A percentile compares a stretch with the other conserved stretches of the same genome.
Evolutionary conservation across 768 basidiomycete genomes (phyloP).

Genomic region (Dentipellis sp.): DNA sequence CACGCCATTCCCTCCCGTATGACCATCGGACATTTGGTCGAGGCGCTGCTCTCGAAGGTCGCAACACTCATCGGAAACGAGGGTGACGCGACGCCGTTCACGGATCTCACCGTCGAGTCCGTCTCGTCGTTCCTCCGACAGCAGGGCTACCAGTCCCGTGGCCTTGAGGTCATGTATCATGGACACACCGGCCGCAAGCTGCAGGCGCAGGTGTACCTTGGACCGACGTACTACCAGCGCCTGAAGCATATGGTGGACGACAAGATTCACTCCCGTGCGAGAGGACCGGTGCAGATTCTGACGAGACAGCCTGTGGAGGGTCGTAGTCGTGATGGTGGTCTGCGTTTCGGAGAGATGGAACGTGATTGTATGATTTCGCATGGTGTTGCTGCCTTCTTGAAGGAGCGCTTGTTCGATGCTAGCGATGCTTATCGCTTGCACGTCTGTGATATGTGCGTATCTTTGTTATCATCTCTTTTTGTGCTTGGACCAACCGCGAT

Average conservation of each 20-base stretch:
- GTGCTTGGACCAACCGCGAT: constrained; percentile 9
- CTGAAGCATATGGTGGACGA: constrained; percentile 99
- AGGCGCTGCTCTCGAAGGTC: constrained; percentile 93
- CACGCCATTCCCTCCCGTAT: constrained; percentile 99
- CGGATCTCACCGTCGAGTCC: constrained; percentile 93
- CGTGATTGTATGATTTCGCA: constrained; percentile 99
- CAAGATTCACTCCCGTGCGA: constrained; percentile 96
- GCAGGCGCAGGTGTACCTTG: constrained; percentile 96
- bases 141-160: constrained; percentile 94
- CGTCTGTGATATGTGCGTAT: constrained; percentile 88
- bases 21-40: constrained; percentile 99
- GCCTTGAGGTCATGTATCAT: constrained; percentile 97
- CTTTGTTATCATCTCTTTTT: not conserved
- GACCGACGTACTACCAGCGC: constrained; percentile 98
- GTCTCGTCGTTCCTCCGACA: constrained; percentile 88
- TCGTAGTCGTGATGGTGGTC: constrained; percentile 95
- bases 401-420: constrained; percentile 92
- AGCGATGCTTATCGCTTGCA: constrained; percentile 91
- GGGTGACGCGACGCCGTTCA: constrained; percentile 98
- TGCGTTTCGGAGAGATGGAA: constrained; percentile 99
- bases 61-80: constrained; percentile 94
- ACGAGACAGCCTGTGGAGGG: constrained; percentile 98
- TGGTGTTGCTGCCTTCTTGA: constrained; percentile 95
- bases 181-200: constrained; percentile 98
- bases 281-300: constrained; percentile 96